Base-by-base conservation (phyloP, 1,284 basidiomycete species). In the Neonothopanus nambi region DNA sequence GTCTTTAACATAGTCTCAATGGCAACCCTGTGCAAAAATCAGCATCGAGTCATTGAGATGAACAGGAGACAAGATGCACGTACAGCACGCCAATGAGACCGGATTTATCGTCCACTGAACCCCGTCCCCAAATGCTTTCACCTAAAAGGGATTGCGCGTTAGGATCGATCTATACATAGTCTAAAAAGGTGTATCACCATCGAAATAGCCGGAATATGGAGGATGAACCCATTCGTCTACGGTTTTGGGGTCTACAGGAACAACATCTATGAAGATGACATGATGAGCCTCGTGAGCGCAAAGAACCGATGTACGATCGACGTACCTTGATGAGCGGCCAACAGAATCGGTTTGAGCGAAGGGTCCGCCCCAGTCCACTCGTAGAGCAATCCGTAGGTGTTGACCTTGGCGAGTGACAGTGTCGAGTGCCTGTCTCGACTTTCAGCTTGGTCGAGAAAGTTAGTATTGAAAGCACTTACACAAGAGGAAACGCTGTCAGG, bases 291-390 rank as follows among this genome's bases (percentile, higher is more conserved):
- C n/a, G 11, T n/a, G 18, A 35, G 12, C 21, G 5, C 20, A 23
- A 6, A 15, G 3, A 24, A 1, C 12, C 20, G 21, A 61, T 62
- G 7, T 20, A 9, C 15, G 13, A 17, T 13, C n/a, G 17, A 45
- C 18, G 21, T 18, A 74, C 79, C 80, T 71, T 82, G 80, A 61
- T 85, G 84, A 9, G 76, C 80, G n/a, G 75, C 72, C 20, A 85
- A 63, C 13, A 86, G 62, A 13, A 83, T 63, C 0, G 85, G 84
- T 60, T 84, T 80, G 48, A 84, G 69, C 1, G 69, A 63, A 0
- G 66, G 49, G 56, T 84, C 70, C 0, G 73, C 70, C n/a, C 85
- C 85, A 40, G 71, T 60, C 77, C 81, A 83, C 40, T 80, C 77
- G 63, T 74, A 84, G 1, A 84, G 64, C 13, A 86, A 70, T 2